phyloP scores from a whole-genome alignment of 2,329 filamentous ascomycete species.

The Diaporthe citrichinensis region DNA sequence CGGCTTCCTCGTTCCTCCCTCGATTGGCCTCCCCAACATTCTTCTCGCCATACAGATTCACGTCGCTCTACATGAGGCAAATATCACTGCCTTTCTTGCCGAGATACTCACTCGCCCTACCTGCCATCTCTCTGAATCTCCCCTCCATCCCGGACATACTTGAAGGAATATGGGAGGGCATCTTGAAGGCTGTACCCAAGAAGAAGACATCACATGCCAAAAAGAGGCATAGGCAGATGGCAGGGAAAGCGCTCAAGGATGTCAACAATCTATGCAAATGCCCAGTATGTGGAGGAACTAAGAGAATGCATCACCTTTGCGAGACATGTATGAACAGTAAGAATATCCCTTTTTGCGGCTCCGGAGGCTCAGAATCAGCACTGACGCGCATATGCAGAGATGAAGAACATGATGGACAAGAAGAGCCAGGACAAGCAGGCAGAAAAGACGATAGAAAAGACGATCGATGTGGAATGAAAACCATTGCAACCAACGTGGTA shows the following conservation, averaged over 20 bases:
- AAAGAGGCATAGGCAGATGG: slow-evolving; percentile 93
- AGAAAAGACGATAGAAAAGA: slow-evolving; percentile 35
- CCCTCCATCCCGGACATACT: slow-evolving; percentile 77
- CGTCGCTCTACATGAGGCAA: slow-evolving; percentile 60
- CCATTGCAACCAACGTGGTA: neutral
- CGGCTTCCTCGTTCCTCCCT: slow-evolving; percentile 66
- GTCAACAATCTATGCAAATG: slow-evolving; percentile 90
- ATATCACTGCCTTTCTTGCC: slow-evolving; percentile 64
- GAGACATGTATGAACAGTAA: slow-evolving; percentile 87
- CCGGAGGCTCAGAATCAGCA: neutral
- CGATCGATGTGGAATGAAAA: slow-evolving; percentile 26
- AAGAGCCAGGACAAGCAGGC: slow-evolving; percentile 29
- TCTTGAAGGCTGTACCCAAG: slow-evolving; percentile 94
- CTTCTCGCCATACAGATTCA: slow-evolving; percentile 56
- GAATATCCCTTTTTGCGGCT: slow-evolving; percentile 49
- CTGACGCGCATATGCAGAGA: slow-evolving; percentile 38
- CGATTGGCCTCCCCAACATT: slow-evolving; percentile 61
- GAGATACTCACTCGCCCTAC: slow-evolving; percentile 70
- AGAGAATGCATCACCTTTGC: slow-evolving; percentile 91
- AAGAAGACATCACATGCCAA: slow-evolving; percentile 99
- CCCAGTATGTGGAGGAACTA: slow-evolving; percentile 87
- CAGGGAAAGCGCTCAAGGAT: slow-evolving; percentile 94
- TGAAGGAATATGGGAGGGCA: slow-evolving; percentile 90
- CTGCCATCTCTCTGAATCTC: slow-evolving; percentile 69
- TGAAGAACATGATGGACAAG: slow-evolving; percentile 40